These are phyloP conservation scores for Phylloporus sp. DNA, from an alignment of 1,284 basidiomycete species.

Conservation along the genomic window DNA sequence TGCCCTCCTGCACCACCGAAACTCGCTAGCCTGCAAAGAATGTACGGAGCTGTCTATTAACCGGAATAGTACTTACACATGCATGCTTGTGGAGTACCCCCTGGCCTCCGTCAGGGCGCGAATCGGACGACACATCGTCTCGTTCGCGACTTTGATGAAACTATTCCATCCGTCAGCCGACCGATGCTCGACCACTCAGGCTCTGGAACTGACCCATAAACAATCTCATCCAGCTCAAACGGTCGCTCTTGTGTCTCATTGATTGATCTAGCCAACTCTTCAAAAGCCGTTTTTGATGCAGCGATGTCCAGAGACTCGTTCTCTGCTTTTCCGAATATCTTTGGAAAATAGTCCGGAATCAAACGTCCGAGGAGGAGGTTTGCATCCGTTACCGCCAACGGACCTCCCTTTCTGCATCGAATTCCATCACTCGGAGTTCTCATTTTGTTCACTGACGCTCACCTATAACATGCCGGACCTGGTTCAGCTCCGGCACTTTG, in stretches of 20 bases:
- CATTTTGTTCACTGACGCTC: constrained; percentile 17
- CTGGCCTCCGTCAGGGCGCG: constrained; percentile 90
- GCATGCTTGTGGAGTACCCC: constrained; percentile 84
- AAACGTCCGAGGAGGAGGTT: constrained; percentile 78
- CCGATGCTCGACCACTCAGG: background rate
- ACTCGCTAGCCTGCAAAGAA: constrained; percentile 59
- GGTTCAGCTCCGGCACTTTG: constrained; percentile 77
- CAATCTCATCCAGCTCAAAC: constrained; percentile 82
- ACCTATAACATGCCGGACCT: constrained; percentile 73
- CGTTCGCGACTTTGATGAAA: constrained; percentile 93
- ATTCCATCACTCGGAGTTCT: background rate
- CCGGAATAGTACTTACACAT: constrained; percentile 51
- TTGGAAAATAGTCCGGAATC: constrained; percentile 70
- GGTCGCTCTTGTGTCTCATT: constrained; percentile 56
- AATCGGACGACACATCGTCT: constrained; percentile 94
- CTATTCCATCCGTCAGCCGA: constrained; percentile 40
- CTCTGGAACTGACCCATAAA: constrained; percentile 67
- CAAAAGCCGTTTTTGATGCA: constrained; percentile 46
- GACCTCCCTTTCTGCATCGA: constrained; percentile 63
- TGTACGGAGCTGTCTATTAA: background rate
- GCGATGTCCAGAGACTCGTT: constrained; percentile 67
- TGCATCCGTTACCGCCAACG: constrained; percentile 75
- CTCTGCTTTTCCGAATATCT: constrained; percentile 81
- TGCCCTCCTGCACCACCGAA: constrained; percentile 89
- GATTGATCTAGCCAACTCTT: constrained; percentile 31